Evolutionary conservation across 768 basidiomycete species (phyloP), one percentile per base, ranked within the genome.

Genomic region (Chalciporus piperatus): DNA sequence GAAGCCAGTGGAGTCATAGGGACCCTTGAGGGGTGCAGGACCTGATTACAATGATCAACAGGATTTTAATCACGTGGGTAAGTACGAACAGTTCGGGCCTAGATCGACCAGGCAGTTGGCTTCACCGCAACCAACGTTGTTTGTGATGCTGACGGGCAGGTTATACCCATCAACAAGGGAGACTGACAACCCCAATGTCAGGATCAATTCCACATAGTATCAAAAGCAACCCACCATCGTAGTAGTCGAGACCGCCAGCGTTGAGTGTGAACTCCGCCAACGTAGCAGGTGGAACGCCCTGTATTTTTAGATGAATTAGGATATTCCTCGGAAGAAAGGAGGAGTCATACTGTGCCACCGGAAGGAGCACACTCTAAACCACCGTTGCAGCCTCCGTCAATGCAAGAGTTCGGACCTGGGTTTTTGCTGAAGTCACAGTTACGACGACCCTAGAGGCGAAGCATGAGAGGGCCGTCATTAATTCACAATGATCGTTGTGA

Each of bases 101-200:
- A 87, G 73, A 58, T 88, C 85, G 28, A 84, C 81, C 2, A 80
- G 70, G 60, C 85, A 89, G 52, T 76, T 71, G 1, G 84, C 76
- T 17, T 79, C 66, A 27, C 64, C 68, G 60, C 86, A 87, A 12
- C 76, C 79, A 41, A 66, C 72, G 63, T 75, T 76, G 68, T 82
- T 85, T 47, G 69, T 71, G 55, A 88, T 82, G 9, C 72, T 67
- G 59, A 83, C 64, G 14, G 86, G 85, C 12, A 87, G 63, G 59
- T 87, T 84, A 57, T 74, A 84, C 1, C 85, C 84, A 55, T 85
- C 81, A 33, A 86, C 84, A 28, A 86, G 70, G 23, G 83, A 83
- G 32, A 85, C 83, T 83, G 48, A 20, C 6, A 28, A 23, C 19
- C 40, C 32, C 6, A 19, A 10, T 5, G 14, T 47, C 37, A 52